Base-by-base conservation (phyloP, 1,139 yeast genomes). In the Blastobotrys elegans region DNA sequence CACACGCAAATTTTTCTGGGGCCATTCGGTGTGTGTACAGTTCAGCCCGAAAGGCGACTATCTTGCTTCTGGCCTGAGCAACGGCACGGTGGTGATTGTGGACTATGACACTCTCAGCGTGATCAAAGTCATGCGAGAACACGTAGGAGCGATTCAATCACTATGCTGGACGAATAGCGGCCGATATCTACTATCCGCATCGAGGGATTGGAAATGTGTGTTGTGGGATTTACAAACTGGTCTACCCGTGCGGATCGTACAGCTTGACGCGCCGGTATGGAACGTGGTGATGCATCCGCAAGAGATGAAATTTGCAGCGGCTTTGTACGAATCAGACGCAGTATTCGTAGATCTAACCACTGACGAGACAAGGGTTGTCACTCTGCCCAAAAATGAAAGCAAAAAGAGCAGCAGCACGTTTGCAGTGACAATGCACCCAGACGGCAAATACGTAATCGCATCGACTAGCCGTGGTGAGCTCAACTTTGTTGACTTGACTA, bases 391-490 rank as follows among this genome's bases (percentile, higher is more conserved):
- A 60, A 57, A 44, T 3, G 53, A 43, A 17, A 49, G 38, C 13
- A 45, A 38, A 14, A 56, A 42, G 55, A 53, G 21, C 62, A 61
- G 33, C 58, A 44, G 32, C 58, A 68, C 67, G 53, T 70, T 67
- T 26, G 64, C 60, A 10, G 56, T 64, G 2, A 50, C 63, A 41
- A 49, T 71, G 65, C 41, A 75, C 69, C 64, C 71, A 67, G 71
- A 69, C 51, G 87, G 80, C 2, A 67, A 64, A 37, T 79, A 75
- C 53, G 70, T 86, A 2, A 68, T 86, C 40, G 69, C 83, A 0
- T 97, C 97, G 0, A 86, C 96, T 2, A 82, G 82, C 49, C 82
- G 84, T 62, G 97, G 97, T 0, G 76, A 80, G 75, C 59, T 90
- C 24, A 81, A 82, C 53, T 72, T 88, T 41, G 49, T 59, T n/a